Percentiles rank a stretch among this genome's conserved stretches.
phyloP scores from a whole-genome alignment of 2,329 filamentous ascomycete genomes.

The Fusarium sp. region DNA sequence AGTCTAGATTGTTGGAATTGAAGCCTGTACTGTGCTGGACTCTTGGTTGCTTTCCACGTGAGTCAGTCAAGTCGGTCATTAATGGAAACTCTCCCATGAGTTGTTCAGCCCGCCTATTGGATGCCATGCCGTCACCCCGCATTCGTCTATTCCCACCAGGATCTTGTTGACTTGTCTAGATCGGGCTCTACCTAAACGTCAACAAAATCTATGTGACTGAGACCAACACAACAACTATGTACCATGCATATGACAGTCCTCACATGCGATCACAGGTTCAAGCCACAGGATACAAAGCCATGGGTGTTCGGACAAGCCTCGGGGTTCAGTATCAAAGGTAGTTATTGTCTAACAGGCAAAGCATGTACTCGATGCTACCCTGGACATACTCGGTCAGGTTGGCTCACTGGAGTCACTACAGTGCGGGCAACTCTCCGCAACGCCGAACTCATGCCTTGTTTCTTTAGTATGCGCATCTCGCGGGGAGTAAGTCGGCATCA shows the following conservation, averaged over 20 bases:
- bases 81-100: conserved; percentile 2
- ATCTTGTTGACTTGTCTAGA: conserved; percentile 44
- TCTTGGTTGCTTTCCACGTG: conserved; percentile 5
- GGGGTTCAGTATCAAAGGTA: conserved; percentile 13
- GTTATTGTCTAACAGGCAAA: conserved; percentile 9
- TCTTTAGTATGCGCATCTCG: not conserved
- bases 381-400: conserved; percentile 16
- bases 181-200: conserved; percentile 31
- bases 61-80: conserved; percentile 11
- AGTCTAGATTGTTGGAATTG: not conserved
- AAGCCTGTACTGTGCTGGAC: not conserved
- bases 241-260: not conserved
- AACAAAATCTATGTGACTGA: conserved; percentile 38
- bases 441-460: conserved; percentile 15
- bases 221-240: conserved; percentile 22
- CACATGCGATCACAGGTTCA: conserved; percentile 24
- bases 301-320: conserved; percentile 35
- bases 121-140: conserved; percentile 41
- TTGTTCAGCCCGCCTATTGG: conserved; percentile 33
- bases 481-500: conserved; percentile 22
- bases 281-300: conserved; percentile 15
- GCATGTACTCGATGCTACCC: conserved; percentile 27
- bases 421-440: conserved; percentile 35
- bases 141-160: conserved; percentile 33
- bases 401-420: no score